Evolutionary conservation across 495 filamentous ascomycete species (phyloP).

Genomic region (Saxophila tyrrhenica): DNA sequence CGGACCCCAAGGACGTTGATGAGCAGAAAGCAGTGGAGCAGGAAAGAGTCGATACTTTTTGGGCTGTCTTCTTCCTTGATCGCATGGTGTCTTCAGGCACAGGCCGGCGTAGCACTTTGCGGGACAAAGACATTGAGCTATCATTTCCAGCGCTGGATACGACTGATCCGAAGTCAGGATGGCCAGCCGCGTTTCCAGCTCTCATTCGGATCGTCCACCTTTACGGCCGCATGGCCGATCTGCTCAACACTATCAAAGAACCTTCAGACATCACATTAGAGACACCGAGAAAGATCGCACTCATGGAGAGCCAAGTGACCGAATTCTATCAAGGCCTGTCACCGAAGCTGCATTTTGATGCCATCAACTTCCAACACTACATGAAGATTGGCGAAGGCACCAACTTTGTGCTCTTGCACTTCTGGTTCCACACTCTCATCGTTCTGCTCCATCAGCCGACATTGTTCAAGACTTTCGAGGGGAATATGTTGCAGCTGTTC

Average conservation of each 20-base stretch:
- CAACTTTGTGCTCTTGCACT: slow-evolving; percentile 77
- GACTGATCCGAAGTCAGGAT: slow-evolving; percentile 44
- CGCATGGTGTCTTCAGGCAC: slow-evolving; percentile 76
- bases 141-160: slow-evolving; percentile 56
- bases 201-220: slow-evolving; percentile 73
- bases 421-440: slow-evolving; percentile 83
- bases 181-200: slow-evolving; percentile 66
- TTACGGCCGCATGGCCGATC: slow-evolving; percentile 69
- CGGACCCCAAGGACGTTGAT: slow-evolving; percentile 41
- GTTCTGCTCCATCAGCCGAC: slow-evolving; percentile 76
- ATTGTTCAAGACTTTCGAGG: slow-evolving; percentile 63
- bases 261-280: slow-evolving; percentile 62
- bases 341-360: slow-evolving; percentile 63
- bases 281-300: slow-evolving; percentile 52
- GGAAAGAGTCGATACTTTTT: slow-evolving; percentile 72
- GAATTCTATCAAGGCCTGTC: slow-evolving; percentile 68
- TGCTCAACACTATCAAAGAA: slow-evolving; percentile 71
- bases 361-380: slow-evolving; percentile 64
- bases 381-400: slow-evolving; percentile 65
- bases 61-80: slow-evolving; percentile 78
- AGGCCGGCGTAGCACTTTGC: slow-evolving; percentile 65
- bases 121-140: slow-evolving; percentile 71
- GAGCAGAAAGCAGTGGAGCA: slow-evolving; percentile 45
- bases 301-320: slow-evolving; percentile 68
- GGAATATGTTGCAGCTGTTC: slow-evolving; percentile 54